phyloP scores from a whole-genome alignment of 345 rosid genomes.

The Cochlearia excelsa region DNA sequence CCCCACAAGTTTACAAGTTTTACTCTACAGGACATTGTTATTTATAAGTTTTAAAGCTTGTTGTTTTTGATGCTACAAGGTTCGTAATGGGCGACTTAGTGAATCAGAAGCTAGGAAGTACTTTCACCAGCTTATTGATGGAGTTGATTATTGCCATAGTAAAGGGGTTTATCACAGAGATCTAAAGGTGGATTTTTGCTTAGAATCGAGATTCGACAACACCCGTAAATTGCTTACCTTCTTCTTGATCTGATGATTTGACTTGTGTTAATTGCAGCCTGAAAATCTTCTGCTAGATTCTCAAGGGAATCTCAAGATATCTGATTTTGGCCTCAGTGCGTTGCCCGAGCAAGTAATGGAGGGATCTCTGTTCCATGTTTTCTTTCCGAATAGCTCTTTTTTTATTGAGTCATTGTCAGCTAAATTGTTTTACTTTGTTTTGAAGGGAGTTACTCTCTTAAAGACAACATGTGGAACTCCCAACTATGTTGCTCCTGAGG shows the following conservation, averaged over 20 bases:
- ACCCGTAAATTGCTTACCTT: not conserved
- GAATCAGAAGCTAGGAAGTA: constrained; percentile 85
- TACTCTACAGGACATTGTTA: not conserved
- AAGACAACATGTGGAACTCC: constrained; percentile 97
- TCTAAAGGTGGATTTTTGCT: constrained; percentile 56
- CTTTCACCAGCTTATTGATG: constrained; percentile 96
- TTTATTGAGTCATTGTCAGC: constrained; percentile 5
- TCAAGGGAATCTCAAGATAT: constrained; percentile 83
- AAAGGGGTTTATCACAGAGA: constrained; percentile 96
- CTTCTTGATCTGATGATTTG: constrained; percentile 22
- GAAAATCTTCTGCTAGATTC: constrained; percentile 95
- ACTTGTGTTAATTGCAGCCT: constrained; percentile 50
- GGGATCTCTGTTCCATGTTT: not conserved
- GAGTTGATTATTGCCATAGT: constrained; percentile 90
- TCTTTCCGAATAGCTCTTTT: not conserved
- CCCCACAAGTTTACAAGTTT: not conserved
- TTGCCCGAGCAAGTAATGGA: constrained; percentile 68
- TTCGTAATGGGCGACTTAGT: constrained; percentile 80
- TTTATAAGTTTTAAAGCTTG: not conserved
- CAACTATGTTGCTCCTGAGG: constrained; percentile 99
- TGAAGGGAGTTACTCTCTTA: constrained; percentile 77
- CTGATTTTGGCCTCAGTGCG: constrained; percentile 96
- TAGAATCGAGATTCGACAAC: not conserved
- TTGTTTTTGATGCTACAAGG: constrained; percentile 41
- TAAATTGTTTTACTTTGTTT: constrained; percentile 6